Conservation (phyloP, 106 monocot species). For the Allium sativum region DNA sequence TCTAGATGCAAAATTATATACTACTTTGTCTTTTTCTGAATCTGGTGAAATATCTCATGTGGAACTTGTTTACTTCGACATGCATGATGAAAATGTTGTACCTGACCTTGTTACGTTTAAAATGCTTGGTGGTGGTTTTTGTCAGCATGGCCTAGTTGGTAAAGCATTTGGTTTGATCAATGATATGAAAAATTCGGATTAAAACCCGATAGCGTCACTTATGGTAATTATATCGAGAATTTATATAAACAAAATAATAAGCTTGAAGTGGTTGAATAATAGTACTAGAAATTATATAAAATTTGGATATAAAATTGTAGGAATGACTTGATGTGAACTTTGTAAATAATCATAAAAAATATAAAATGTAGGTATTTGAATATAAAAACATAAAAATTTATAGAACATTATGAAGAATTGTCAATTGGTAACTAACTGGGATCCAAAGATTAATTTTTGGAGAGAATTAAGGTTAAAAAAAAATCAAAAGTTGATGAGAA, state of each 20-base stretch:
- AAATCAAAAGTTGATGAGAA: no score
- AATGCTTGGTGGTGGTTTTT: slow-evolving; percentile 45
- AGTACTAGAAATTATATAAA: slow-evolving; percentile 33
- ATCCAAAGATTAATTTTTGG: no score
- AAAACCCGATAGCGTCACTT: slow-evolving; percentile 44
- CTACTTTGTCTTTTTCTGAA: slow-evolving; percentile 60
- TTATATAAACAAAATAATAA: slow-evolving; percentile 48
- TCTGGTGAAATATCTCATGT: slow-evolving; percentile 52
- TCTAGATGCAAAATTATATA: slow-evolving; percentile 67
- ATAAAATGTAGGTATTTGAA: no score
- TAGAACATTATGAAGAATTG: no score
- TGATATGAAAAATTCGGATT: slow-evolving; percentile 45
- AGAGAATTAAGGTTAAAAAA: no score
- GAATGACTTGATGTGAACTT: no score
- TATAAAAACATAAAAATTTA: no score
- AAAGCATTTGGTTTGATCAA: slow-evolving; percentile 52
- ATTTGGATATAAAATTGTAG: slow-evolving; percentile 7
- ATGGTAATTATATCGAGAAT: slow-evolving; percentile 36
- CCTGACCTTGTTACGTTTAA: slow-evolving; percentile 76
- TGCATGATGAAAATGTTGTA: slow-evolving; percentile 48
- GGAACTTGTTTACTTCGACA: slow-evolving; percentile 35
- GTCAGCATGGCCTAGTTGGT: slow-evolving; percentile 38
- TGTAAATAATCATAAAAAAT: no score
- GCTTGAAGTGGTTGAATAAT: slow-evolving; percentile 39
- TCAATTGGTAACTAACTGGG: no score